Evolutionary conservation across 306 rosid genomes (phyloP).

Genomic region (Medicago arabica): DNA sequence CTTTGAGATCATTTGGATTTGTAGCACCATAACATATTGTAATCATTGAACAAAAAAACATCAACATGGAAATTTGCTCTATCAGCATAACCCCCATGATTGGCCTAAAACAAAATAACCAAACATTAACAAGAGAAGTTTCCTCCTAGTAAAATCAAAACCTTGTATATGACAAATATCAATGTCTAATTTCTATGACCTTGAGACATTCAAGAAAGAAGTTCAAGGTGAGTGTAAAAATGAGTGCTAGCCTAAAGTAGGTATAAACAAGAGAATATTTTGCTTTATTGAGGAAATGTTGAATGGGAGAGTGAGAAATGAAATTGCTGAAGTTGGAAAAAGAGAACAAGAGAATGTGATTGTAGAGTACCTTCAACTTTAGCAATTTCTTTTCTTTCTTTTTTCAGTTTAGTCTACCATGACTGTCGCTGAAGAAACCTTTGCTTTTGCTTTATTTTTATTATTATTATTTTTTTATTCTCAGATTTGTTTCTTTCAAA

Average conservation of each 20-base stretch:
- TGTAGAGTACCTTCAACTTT: slow-evolving; percentile 35
- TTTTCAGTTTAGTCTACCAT: slow-evolving; percentile 34
- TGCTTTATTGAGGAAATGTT: slow-evolving; percentile 33
- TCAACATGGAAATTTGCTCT: slow-evolving; percentile 40
- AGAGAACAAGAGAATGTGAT: slow-evolving; percentile 28
- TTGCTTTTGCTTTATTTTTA: neutral
- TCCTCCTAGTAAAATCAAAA: slow-evolving; percentile 34
- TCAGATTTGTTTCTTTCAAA: too few relatives aligned
- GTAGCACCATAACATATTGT: slow-evolving; percentile 54
- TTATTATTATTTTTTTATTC: too few relatives aligned
- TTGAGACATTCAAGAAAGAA: slow-evolving; percentile 28
- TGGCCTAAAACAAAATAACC: slow-evolving; percentile 24
- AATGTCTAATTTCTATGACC: slow-evolving; percentile 9
- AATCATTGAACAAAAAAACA: slow-evolving; percentile 45
- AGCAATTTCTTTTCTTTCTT: neutral
- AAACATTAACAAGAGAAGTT: slow-evolving; percentile 36
- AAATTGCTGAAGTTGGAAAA: slow-evolving; percentile 32
- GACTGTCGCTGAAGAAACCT: slow-evolving; percentile 15
- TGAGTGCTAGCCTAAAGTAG: neutral
- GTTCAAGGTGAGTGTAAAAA: slow-evolving; percentile 30
- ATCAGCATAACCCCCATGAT: slow-evolving; percentile 45
- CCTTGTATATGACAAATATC: slow-evolving; percentile 14
- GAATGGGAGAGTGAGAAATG: slow-evolving; percentile 22
- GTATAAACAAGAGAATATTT: slow-evolving; percentile 18
- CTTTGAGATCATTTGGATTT: slow-evolving; percentile 66